These are phyloP conservation scores for Diaporthe citri DNA, from an alignment of 2,329 filamentous ascomycete species.

Conservation along the genomic window DNA sequence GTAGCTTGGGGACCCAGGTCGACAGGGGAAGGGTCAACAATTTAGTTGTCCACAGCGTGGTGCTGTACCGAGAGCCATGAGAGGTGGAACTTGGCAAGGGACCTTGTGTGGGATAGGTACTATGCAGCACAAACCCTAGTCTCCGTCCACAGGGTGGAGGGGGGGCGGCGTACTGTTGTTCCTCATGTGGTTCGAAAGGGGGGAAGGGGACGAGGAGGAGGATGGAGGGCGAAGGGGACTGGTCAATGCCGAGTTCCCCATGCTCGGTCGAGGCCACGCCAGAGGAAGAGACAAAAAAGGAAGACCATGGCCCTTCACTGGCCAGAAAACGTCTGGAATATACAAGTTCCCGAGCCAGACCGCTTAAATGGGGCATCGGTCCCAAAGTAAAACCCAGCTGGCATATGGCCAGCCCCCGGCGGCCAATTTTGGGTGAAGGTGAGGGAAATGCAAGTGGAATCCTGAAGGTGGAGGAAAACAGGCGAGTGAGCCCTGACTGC, in stretches of 20 bases:
- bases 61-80: constrained; percentile 23
- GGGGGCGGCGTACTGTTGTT: constrained; percentile 13
- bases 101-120: background rate
- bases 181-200: constrained; percentile 5
- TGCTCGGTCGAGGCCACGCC: constrained; percentile 19
- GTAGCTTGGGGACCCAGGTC: constrained; percentile 43
- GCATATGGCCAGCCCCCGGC: background rate
- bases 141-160: background rate
- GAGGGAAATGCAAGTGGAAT: background rate
- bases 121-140: constrained; percentile 13
- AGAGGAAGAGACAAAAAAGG: constrained; percentile 2
- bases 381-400: constrained; percentile 27
- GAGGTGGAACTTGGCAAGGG: constrained; percentile 31
- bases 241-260: constrained; percentile 27
- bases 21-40: constrained; percentile 27
- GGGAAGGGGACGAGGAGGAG: background rate
- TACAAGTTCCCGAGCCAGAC: constrained; percentile 27
- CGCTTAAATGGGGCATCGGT: constrained; percentile 7
- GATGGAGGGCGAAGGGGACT: constrained; percentile 29
- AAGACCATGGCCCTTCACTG: constrained; percentile 29
- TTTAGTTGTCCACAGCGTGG: constrained; percentile 7
- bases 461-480: background rate
- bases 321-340: constrained; percentile 33
- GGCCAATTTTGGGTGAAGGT: background rate
- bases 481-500: background rate